Conservation (phyloP, 2,329 filamentous ascomycete species). For the Leptographium wingfieldii region DNA sequence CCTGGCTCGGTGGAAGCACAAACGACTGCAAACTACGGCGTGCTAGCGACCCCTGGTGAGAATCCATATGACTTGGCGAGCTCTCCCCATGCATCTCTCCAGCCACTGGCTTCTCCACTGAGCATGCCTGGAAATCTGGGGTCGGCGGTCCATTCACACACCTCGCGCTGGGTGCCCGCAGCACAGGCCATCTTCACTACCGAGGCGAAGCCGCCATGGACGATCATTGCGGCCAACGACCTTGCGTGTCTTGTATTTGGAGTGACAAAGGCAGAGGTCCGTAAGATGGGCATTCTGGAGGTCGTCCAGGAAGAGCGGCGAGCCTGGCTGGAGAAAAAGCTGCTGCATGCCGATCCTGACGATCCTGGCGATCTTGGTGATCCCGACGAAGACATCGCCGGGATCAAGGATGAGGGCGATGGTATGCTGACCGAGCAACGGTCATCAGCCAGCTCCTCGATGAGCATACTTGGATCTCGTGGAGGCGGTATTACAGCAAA, state of each 20-base stretch:
- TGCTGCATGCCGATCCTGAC: conserved; percentile 50
- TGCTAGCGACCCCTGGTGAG: not conserved
- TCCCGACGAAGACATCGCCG: conserved; percentile 23
- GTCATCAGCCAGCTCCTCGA: conserved; percentile 24
- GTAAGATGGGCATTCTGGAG: conserved; percentile 88
- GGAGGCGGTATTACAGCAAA: conserved; percentile 73
- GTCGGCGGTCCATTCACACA: conserved; percentile 68
- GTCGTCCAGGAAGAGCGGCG: conserved; percentile 84
- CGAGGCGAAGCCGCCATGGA: conserved; percentile 83
- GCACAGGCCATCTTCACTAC: conserved; percentile 97
- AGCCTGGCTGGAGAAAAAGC: conserved; percentile 78
- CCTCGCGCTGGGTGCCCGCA: conserved; percentile 78
- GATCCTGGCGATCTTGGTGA: too few species aligned
- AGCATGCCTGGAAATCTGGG: conserved; percentile 35
- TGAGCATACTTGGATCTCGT: conserved; percentile 52
- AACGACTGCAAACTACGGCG: not conserved
- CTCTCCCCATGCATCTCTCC: conserved; percentile 10
- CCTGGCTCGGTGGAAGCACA: conserved; percentile 15
- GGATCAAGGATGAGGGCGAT: not conserved
- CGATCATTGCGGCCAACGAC: conserved; percentile 91
- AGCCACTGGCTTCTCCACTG: conserved; percentile 25
- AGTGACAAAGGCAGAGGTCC: conserved; percentile 91
- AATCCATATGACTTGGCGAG: not conserved
- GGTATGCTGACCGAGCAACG: conserved; percentile 33
- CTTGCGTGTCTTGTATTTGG: conserved; percentile 95